Conservation (phyloP, 2,329 filamentous ascomycete genomes). For the Colletotrichum australisinense region DNA sequence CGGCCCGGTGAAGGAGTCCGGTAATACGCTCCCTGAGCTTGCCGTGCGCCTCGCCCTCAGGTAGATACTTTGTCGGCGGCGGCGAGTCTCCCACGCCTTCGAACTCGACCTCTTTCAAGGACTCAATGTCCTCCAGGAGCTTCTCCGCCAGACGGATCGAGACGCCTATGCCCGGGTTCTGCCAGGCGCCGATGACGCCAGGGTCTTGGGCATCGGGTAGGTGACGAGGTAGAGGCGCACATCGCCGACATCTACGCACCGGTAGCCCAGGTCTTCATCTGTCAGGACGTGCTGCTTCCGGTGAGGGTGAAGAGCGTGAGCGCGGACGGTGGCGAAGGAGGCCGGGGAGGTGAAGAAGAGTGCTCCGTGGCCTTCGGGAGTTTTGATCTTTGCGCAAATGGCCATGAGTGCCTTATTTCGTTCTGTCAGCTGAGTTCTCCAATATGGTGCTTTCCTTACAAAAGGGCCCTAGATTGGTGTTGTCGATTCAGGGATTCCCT, state of each 20-base stretch:
- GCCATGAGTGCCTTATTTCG: slow-evolving; percentile 47
- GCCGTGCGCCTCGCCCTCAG: slow-evolving; percentile 50
- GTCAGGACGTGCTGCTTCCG: slow-evolving; percentile 50
- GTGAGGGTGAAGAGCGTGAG: slow-evolving; percentile 47
- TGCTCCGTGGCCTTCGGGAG: slow-evolving; percentile 41
- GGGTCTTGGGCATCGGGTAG: slow-evolving; percentile 50
- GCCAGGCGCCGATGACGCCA: slow-evolving; percentile 57
- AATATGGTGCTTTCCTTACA: too few species aligned
- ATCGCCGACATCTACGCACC: slow-evolving; percentile 53
- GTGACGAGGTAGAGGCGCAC: slow-evolving; percentile 57
- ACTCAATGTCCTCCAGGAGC: slow-evolving; percentile 51
- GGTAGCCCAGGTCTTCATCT: slow-evolving; percentile 48
- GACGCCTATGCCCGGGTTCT: slow-evolving; percentile 58
- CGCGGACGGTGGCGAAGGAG: slow-evolving; percentile 40
- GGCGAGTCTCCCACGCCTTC: slow-evolving; percentile 38
- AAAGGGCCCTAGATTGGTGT: not conserved
- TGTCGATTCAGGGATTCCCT: not conserved
- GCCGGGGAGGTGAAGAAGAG: slow-evolving; percentile 45
- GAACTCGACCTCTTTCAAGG: slow-evolving; percentile 48
- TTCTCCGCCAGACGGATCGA: slow-evolving; percentile 57
- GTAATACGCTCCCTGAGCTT: slow-evolving; percentile 53
- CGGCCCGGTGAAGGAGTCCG: slow-evolving; percentile 53
- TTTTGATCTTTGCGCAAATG: slow-evolving; percentile 46
- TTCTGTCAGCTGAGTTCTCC: not conserved
- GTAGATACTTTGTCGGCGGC: slow-evolving; percentile 51